These are phyloP conservation scores for Aristolochia californica DNA, from an alignment of 164 flowering plant species.

Conservation along the genomic window DNA sequence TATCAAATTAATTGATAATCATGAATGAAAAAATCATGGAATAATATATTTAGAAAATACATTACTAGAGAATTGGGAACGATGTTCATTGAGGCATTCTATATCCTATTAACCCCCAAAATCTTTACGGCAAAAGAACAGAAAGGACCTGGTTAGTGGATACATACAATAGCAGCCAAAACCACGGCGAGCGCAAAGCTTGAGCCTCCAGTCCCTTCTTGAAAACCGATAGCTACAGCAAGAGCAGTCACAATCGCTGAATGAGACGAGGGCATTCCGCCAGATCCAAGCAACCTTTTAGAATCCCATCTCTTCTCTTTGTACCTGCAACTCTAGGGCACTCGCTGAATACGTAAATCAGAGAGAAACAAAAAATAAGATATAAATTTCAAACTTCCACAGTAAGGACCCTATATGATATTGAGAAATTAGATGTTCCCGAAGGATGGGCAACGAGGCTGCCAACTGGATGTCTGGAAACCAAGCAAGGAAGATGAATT, in stretches of 20 bases:
- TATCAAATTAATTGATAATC: too few relatives aligned
- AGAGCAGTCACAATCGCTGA: slow-evolving; percentile 80
- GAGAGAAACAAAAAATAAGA: background rate
- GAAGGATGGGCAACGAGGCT: too few relatives aligned
- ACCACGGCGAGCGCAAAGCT: slow-evolving; percentile 66
- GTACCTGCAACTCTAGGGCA: slow-evolving; percentile 44
- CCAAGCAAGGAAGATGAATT: too few relatives aligned
- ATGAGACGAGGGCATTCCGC: slow-evolving; percentile 97
- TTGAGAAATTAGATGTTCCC: too few relatives aligned
- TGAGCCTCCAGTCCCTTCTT: slow-evolving; percentile 53
- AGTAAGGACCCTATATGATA: too few relatives aligned
- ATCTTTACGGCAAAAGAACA: slow-evolving; percentile 13
- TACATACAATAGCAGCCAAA: slow-evolving; percentile 79
- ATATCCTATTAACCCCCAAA: background rate
- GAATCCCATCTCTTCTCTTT: slow-evolving; percentile 90
- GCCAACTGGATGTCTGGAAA: too few relatives aligned
- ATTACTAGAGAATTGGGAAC: background rate
- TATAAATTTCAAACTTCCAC: too few relatives aligned
- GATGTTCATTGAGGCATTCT: background rate
- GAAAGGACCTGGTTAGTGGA: slow-evolving; percentile 18
- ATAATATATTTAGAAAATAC: background rate
- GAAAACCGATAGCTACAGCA: slow-evolving; percentile 61
- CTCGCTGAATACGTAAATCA: background rate
- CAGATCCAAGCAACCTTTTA: slow-evolving; percentile 61
- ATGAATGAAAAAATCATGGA: too few relatives aligned